Conservation (phyloP, 495 filamentous ascomycete genomes). For the Chlorociboria aeruginascens region DNA sequence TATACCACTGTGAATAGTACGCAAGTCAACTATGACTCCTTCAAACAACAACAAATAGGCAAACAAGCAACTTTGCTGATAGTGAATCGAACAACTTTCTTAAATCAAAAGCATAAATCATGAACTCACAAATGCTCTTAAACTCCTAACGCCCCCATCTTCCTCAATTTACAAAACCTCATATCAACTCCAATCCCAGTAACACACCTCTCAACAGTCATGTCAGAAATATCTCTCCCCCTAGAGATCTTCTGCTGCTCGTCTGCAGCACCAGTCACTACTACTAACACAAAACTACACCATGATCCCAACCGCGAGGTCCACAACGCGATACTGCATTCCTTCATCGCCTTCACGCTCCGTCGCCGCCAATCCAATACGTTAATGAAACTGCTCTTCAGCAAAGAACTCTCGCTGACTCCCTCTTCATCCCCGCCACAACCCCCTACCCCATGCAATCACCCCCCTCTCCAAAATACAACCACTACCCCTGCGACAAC, state of each 20-base stretch:
- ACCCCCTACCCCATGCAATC: background rate
- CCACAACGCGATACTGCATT: constrained; percentile 11
- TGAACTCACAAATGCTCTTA: too few species aligned
- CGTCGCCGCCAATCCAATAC: background rate
- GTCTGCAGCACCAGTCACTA: background rate
- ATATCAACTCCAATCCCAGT: too few species aligned
- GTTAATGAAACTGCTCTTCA: background rate
- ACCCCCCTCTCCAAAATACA: background rate
- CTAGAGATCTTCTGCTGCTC: constrained; percentile 14
- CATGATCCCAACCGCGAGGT: constrained; percentile 15
- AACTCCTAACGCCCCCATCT: background rate
- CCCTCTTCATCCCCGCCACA: background rate
- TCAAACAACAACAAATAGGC: too few species aligned
- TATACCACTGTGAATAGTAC: too few species aligned
- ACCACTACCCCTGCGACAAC: background rate
- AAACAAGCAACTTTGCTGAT: too few species aligned
- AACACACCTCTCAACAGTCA: too few species aligned
- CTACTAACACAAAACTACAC: background rate
- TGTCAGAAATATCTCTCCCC: background rate
- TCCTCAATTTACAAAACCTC: background rate
- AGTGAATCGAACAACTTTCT: too few species aligned
- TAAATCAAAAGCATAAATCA: too few species aligned
- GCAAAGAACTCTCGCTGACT: background rate
- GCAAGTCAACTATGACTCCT: too few species aligned
- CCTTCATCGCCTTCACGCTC: constrained; percentile 9